phyloP scores from a whole-genome alignment of 2,329 filamentous ascomycete species.

The Sordariomycetes sp. region DNA sequence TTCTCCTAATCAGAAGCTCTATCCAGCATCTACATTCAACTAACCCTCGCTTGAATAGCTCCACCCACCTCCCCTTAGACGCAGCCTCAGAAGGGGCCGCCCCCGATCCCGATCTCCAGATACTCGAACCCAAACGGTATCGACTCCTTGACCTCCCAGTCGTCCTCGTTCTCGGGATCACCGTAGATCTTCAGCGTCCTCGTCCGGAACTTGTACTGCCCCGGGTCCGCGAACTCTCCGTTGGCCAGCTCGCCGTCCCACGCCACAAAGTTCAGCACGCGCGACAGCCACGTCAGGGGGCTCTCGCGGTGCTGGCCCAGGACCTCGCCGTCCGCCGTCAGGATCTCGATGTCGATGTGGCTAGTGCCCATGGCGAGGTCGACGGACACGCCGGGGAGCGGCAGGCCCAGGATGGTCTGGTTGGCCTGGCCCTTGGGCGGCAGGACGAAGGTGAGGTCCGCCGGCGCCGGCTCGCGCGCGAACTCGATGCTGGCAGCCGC shows the following conservation, averaged over 20 bases:
- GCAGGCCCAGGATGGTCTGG: not conserved
- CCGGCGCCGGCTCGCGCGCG: not conserved
- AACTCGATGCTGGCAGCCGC: not conserved
- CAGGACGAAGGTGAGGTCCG: not conserved
- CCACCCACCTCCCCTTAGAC: no score
- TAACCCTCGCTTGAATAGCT: no score
- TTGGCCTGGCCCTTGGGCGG: not conserved
- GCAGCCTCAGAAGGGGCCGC: no score
- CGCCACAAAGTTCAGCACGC: slow-evolving; percentile 11
- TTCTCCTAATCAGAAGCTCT: no score
- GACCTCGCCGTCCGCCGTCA: slow-evolving; percentile 14
- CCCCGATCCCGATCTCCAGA: not conserved
- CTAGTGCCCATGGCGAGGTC: slow-evolving; percentile 33
- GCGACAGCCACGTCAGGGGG: slow-evolving; percentile 14
- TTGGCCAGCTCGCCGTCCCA: slow-evolving; percentile 38
- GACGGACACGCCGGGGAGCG: not conserved
- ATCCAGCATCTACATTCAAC: no score
- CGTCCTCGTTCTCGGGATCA: slow-evolving; percentile 25
- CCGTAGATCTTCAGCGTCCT: slow-evolving; percentile 41
- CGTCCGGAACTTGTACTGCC: slow-evolving; percentile 37
- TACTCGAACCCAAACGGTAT: slow-evolving; percentile 34
- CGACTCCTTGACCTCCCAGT: slow-evolving; percentile 36
- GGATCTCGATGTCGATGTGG: slow-evolving; percentile 30
- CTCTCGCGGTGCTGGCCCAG: slow-evolving; percentile 10
- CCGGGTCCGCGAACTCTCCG: slow-evolving; percentile 35